Conservation (phyloP, 176 grass and related monocot species). For the Oryza nivara region DNA sequence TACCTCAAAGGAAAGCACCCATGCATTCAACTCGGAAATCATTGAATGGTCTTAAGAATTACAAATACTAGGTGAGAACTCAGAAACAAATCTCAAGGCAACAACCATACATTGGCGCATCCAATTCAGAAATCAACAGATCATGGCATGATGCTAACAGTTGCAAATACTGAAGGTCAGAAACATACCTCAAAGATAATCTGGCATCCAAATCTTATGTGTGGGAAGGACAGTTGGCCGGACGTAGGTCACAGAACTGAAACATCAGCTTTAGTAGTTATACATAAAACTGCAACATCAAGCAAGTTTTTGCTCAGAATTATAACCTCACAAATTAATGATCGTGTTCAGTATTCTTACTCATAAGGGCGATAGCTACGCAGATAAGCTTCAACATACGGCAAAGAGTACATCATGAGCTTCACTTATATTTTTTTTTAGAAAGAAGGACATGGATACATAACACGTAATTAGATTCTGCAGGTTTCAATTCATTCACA, state of each 20-base stretch:
- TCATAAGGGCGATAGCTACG: neutral
- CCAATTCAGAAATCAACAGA: constrained; percentile 11
- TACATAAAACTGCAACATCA: constrained; percentile 27
- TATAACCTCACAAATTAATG: neutral
- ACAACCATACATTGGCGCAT: neutral
- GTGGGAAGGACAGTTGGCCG: neutral
- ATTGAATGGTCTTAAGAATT: too few relatives aligned
- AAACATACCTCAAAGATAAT: constrained; percentile 35
- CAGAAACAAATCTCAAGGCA: neutral
- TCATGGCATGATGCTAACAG: neutral
- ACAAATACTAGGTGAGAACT: too few relatives aligned
- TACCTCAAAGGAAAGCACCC: too few relatives aligned
- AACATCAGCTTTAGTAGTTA: neutral
- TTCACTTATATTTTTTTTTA: neutral
- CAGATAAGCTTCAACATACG: neutral
- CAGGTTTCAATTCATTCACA: constrained; percentile 20
- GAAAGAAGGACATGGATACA: neutral
- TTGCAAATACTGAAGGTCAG: constrained; percentile 26
- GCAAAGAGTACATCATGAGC: neutral
- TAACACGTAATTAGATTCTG: constrained; percentile 2
- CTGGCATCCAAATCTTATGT: neutral
- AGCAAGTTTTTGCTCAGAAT: constrained; percentile 7
- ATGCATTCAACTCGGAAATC: too few relatives aligned
- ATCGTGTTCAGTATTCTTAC: constrained; percentile 10
- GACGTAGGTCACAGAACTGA: neutral